Percentiles rank a stretch among this genome's conserved stretches.
phyloP scores from a whole-genome alignment of 2,329 filamentous ascomycete genomes.

The Blastomyces percursus region DNA sequence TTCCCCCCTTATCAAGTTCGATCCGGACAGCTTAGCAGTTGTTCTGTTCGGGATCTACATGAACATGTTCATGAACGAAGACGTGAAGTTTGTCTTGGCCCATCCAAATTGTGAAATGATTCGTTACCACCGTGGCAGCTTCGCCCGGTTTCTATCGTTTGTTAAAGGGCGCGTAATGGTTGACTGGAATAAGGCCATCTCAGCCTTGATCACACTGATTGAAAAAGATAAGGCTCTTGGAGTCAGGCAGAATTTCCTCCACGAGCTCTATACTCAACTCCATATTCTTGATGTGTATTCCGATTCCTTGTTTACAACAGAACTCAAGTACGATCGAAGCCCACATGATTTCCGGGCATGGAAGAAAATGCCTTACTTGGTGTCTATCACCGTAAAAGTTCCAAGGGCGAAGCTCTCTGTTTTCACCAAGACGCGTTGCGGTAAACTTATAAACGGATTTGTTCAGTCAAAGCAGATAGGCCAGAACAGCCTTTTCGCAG shows the following conservation, averaged over 20 bases:
- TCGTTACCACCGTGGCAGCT: constrained; percentile 19
- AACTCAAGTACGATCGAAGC: not conserved
- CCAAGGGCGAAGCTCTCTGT: constrained; percentile 11
- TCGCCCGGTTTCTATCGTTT: constrained; percentile 19
- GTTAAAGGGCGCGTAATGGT: constrained; percentile 16
- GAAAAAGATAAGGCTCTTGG: constrained; percentile 11
- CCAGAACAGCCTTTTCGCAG: constrained; percentile 17
- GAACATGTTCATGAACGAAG: constrained; percentile 38
- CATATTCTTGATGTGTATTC: constrained; percentile 18
- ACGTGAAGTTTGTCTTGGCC: constrained; percentile 14
- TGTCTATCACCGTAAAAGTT: constrained; percentile 14
- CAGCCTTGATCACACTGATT: constrained; percentile 10
- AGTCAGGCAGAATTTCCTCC: constrained; percentile 17
- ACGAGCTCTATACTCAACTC: constrained; percentile 22
- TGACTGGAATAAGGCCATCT: constrained; percentile 14
- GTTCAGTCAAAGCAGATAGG: constrained; percentile 8
- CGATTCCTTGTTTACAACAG: constrained; percentile 1
- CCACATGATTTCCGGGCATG: constrained; percentile 11
- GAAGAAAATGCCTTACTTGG: constrained; percentile 13
- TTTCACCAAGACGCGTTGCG: constrained; percentile 9
- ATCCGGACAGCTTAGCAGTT: constrained; percentile 29
- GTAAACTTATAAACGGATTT: constrained; percentile 11
- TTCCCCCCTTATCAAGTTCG: constrained; percentile 18
- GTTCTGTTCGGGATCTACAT: constrained; percentile 36
- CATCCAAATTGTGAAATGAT: constrained; percentile 2